Evolutionary conservation across 2,329 filamentous ascomycete genomes (phyloP).

Genomic region (Colletotrichum kahawae): DNA sequence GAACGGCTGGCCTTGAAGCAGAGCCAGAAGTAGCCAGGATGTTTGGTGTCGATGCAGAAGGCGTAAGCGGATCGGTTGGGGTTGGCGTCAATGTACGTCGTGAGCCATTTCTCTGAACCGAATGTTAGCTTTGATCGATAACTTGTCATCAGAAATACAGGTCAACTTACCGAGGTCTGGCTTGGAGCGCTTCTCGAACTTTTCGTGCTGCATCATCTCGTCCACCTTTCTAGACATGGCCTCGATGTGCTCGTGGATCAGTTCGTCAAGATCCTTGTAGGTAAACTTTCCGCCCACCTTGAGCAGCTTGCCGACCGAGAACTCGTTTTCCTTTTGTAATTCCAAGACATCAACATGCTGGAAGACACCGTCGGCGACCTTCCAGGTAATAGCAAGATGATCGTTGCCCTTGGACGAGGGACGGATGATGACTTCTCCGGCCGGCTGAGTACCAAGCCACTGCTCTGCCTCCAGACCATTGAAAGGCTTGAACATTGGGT

Average conservation of each 20-base stretch:
- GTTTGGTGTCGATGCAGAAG: slow-evolving; percentile 92
- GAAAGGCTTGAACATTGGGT: slow-evolving; percentile 93
- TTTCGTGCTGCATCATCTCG: slow-evolving; percentile 93
- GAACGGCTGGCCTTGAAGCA: slow-evolving; percentile 91
- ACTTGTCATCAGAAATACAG: not conserved
- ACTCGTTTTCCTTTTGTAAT: slow-evolving; percentile 96
- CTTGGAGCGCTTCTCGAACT: slow-evolving; percentile 76
- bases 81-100: slow-evolving; percentile 95
- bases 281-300: slow-evolving; percentile 88
- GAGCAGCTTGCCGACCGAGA: slow-evolving; percentile 85
- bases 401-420: slow-evolving; percentile 95
- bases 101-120: slow-evolving; percentile 85
- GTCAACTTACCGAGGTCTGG: slow-evolving; percentile 75
- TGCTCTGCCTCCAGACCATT: slow-evolving; percentile 93
- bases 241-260: slow-evolving; percentile 97
- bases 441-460: slow-evolving; percentile 82
- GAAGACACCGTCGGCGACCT: slow-evolving; percentile 94
- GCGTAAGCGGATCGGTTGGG: slow-evolving; percentile 92
- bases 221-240: slow-evolving; percentile 98
- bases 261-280: slow-evolving; percentile 94
- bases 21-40: slow-evolving; percentile 92
- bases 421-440: slow-evolving; percentile 89
- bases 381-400: slow-evolving; percentile 96
- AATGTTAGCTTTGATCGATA: not conserved
- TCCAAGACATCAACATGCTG: slow-evolving; percentile 98